Evolutionary conservation across 73 alveolate species (phyloP), one percentile per base, ranked within the genome.

Genomic region (Urostyla sp.): DNA sequence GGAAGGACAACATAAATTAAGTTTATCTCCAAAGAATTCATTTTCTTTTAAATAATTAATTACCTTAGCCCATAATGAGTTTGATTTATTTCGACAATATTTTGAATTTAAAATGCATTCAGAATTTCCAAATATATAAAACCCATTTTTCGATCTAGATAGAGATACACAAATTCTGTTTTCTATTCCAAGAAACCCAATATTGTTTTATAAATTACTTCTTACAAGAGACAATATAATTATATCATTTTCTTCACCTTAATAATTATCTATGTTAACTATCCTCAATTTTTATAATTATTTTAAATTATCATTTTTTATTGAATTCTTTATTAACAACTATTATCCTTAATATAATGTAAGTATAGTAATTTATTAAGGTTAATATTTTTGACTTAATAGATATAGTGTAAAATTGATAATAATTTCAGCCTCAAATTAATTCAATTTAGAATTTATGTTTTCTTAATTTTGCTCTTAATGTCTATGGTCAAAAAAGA

Each of bases 201-300:
- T 85, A 51, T 85, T 24, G 36, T 31, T 40, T 50, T 53, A 31
- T 63, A 60, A 52, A 82, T 91, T 91, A 37, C 91, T 78, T 37
- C 97, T 58, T 16, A 91, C 97, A 52, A 91, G 73, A 31, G 93
- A 81, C 16, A 91, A 61, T 66, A 90, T 53, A 45, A 90, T 90
- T 73, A 90, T 87, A 72, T 90, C 96, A 35, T 85, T 80, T 52
- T 90, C 97, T 66, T 77, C 84, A 20, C 92, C 97, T 79, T 91
- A 92, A 52, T 73, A 91, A 46, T 87, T 91, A 58, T 91, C 97
- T 20, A 91, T 89, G 20, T 88, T 87, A 20, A 54, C 53, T 45
- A 86, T 67, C 0, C 56, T 72, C 21, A 66, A 34, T 24, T 69
- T 31, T 30, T 85, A 72, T 21, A 85, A 35, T 87, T 13, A 80